Percentiles rank a stretch among this genome's conserved stretches.
Evolutionary conservation across 2,329 filamentous ascomycete species (phyloP).

Genomic region (Cladosporium sp.): DNA sequence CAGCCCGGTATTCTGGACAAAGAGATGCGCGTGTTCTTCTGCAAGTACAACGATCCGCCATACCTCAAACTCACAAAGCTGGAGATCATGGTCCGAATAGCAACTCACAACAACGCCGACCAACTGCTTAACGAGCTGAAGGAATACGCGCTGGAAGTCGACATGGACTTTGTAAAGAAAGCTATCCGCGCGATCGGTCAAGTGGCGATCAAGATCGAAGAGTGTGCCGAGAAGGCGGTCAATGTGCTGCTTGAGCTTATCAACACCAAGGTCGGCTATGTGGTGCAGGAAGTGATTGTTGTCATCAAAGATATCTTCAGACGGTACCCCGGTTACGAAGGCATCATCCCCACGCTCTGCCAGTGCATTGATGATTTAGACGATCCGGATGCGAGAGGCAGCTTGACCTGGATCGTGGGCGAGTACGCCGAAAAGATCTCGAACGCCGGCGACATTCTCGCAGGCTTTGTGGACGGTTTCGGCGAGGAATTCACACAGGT

Average conservation of each 20-base stretch:
- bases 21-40: slow-evolving; percentile 97
- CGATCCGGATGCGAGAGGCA: slow-evolving; percentile 83
- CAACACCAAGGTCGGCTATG: slow-evolving; percentile 97
- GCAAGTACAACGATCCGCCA: slow-evolving; percentile 98
- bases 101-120: slow-evolving; percentile 94
- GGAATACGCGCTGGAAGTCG: slow-evolving; percentile 95
- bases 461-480: slow-evolving; percentile 88
- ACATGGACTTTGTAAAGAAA: slow-evolving; percentile 97
- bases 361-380: slow-evolving; percentile 96
- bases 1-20: slow-evolving; percentile 96
- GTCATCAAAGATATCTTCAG: slow-evolving; percentile 98
- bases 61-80: slow-evolving; percentile 98
- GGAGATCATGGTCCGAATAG: slow-evolving; percentile 99
- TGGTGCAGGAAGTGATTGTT: slow-evolving; percentile 97
- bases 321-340: slow-evolving; percentile 96
- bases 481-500: slow-evolving; percentile 95
- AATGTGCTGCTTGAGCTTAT: slow-evolving; percentile 91
- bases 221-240: slow-evolving; percentile 90
- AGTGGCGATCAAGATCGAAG: slow-evolving; percentile 97
- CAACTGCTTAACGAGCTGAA: slow-evolving; percentile 91
- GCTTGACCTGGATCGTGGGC: slow-evolving; percentile 97
- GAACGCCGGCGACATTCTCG: slow-evolving; percentile 93
- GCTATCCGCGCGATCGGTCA: slow-evolving; percentile 96
- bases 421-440: slow-evolving; percentile 99
- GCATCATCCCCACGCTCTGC: slow-evolving; percentile 93